Evolutionary conservation across 257 asterid genomes (phyloP).

Genomic region (Schizonepeta tenuifolia): DNA sequence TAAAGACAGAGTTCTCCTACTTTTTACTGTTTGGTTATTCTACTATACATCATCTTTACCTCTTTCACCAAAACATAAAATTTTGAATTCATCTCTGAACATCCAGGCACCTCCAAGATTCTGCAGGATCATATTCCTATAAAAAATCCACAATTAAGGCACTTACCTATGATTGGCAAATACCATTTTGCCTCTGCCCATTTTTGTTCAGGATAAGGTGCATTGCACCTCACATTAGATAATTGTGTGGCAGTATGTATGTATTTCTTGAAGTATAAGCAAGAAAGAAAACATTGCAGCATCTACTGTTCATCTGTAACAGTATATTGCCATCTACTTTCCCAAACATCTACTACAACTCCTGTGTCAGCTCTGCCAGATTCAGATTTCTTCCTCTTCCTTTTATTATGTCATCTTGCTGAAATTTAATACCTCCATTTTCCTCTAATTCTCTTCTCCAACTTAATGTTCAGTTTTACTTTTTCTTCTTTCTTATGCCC

Average conservation of each 20-base stretch:
- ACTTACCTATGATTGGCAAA: background rate
- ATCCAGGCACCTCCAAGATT: background rate
- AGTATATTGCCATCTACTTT: background rate
- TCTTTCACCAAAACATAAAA: background rate
- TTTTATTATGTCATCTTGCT: background rate
- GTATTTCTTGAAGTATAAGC: background rate
- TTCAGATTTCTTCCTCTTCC: background rate
- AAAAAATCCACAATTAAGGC: background rate
- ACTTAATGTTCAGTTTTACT: constrained; percentile 8
- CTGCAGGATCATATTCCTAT: constrained; percentile 3
- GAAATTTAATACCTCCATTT: background rate
- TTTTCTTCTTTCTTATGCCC: background rate
- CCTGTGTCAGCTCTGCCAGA: background rate
- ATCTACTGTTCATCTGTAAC: constrained; percentile 8
- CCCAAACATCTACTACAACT: background rate
- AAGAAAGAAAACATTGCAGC: background rate
- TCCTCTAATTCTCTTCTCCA: background rate
- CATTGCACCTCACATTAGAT: background rate
- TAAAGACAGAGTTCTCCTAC: background rate
- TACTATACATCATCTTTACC: background rate
- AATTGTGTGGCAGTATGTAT: background rate
- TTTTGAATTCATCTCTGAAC: background rate
- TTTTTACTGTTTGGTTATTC: constrained; percentile 10
- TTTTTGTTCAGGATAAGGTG: background rate
- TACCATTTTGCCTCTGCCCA: background rate